phyloP scores from a whole-genome alignment of 352 stramenopile species.

The Phytophthora capsici region DNA sequence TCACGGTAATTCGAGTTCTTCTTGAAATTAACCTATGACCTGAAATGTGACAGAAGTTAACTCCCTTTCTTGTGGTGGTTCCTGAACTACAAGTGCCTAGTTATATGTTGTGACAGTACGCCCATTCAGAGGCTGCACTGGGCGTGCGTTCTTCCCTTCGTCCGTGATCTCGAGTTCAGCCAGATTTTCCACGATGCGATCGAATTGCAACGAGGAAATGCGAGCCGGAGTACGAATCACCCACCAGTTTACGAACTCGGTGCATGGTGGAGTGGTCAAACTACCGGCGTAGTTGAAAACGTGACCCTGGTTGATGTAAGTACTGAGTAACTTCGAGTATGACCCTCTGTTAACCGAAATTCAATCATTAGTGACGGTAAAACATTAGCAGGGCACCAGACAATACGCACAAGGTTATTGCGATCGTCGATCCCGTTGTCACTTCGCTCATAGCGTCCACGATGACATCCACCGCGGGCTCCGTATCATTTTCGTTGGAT shows the following conservation, averaged over 20 bases:
- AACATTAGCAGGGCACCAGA: not conserved
- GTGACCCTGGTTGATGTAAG: conserved; percentile 40
- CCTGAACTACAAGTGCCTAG: not conserved
- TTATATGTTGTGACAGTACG: conserved; percentile 39
- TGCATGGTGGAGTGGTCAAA: conserved; percentile 43
- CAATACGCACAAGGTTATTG: conserved; percentile 36
- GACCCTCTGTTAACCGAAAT: conserved; percentile 34
- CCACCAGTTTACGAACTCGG: conserved; percentile 45
- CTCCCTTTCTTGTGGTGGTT: no score
- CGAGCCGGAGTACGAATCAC: conserved; percentile 29
- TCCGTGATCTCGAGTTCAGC: conserved; percentile 27
- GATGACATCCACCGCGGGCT: conserved; percentile 29
- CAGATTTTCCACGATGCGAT: conserved; percentile 34
- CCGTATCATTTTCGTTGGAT: conserved; percentile 3
- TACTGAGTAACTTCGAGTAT: conserved; percentile 57
- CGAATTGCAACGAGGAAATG: conserved; percentile 31
- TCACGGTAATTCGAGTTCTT: no score
- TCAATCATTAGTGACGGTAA: not conserved
- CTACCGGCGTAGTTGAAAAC: conserved; percentile 50
- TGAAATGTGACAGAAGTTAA: no score
- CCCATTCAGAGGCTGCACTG: conserved; percentile 34
- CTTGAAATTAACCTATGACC: no score
- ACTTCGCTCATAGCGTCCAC: conserved; percentile 43
- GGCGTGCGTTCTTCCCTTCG: conserved; percentile 35
- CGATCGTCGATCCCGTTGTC: conserved; percentile 23